A percentile compares a stretch with the other conserved stretches of the same genome.
phyloP scores from a whole-genome alignment of 2,329 filamentous ascomycete genomes.

The Fusarium sp. region DNA sequence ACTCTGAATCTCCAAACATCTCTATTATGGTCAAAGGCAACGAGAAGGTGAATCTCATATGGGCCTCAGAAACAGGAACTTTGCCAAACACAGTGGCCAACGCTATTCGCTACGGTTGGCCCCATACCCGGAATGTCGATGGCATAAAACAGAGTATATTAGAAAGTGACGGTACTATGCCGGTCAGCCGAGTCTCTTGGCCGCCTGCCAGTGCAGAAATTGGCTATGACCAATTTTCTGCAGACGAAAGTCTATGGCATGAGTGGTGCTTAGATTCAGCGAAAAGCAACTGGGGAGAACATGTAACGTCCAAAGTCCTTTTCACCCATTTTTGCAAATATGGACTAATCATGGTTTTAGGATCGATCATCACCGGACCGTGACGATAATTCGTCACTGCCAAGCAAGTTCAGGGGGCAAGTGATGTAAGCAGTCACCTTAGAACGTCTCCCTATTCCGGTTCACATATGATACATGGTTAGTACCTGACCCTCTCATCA shows the following conservation, averaged over 20 bases:
- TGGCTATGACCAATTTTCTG: background rate
- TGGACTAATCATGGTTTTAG: background rate
- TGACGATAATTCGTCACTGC: background rate
- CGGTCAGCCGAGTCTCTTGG: background rate
- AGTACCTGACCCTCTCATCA: background rate
- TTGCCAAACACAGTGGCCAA: background rate
- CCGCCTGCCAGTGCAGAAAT: too few relatives aligned
- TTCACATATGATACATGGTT: background rate
- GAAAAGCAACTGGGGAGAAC: too few relatives aligned
- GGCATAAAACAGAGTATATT: background rate
- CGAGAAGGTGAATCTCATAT: background rate
- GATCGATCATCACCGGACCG: rapidly evolving
- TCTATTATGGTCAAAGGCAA: background rate
- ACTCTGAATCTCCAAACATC: too few relatives aligned
- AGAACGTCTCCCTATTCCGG: rapidly evolving
- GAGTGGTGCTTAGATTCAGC: too few relatives aligned
- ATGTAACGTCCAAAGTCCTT: too few relatives aligned
- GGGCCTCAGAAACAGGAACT: background rate
- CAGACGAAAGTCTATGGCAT: background rate
- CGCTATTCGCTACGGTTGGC: background rate
- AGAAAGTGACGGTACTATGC: background rate
- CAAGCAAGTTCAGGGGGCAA: background rate
- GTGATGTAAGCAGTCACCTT: background rate
- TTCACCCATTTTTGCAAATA: background rate
- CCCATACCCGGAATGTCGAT: background rate